These are phyloP conservation scores for Geotrichum europaeum DNA, from an alignment of 1,139 yeast genomes.

Conservation along the genomic window DNA sequence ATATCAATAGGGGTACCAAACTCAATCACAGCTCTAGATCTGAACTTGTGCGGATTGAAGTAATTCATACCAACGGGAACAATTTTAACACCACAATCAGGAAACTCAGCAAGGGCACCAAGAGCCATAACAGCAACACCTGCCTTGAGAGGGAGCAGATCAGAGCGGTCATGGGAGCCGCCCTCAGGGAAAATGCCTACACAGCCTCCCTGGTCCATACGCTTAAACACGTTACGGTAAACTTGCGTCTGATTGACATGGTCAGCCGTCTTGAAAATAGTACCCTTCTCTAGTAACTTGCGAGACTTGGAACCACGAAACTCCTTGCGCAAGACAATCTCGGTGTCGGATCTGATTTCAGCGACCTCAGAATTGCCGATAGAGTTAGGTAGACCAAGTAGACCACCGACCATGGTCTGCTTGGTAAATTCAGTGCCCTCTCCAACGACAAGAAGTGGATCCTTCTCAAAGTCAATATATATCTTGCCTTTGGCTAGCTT, in stretches of 20 bases:
- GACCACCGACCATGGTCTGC: constrained; percentile 62
- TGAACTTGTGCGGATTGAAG: constrained; percentile 89
- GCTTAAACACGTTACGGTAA: constrained; percentile 75
- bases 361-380: constrained; percentile 72
- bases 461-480: constrained; percentile 40
- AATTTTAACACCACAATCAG: constrained; percentile 68
- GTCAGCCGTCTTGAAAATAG: constrained; percentile 66
- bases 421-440: constrained; percentile 58
- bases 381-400: constrained; percentile 72
- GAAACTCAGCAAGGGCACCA: constrained; percentile 71
- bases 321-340: constrained; percentile 62
- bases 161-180: constrained; percentile 93
- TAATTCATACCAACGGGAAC: constrained; percentile 98
- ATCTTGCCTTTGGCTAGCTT: constrained; percentile 56
- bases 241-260: constrained; percentile 82
- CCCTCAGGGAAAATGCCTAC: constrained; percentile 98
- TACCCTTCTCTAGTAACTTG: constrained; percentile 41
- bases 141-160: constrained; percentile 83
- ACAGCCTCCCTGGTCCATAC: constrained; percentile 71
- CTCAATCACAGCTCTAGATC: constrained; percentile 91
- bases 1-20: constrained; percentile 86
- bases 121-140: constrained; percentile 98
- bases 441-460: constrained; percentile 52
- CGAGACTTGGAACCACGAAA: constrained; percentile 51
- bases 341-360: constrained; percentile 68